These are phyloP conservation scores for Aureobasidium melanogenum DNA, from an alignment of 2,329 filamentous ascomycete genomes.

Conservation along the genomic window DNA sequence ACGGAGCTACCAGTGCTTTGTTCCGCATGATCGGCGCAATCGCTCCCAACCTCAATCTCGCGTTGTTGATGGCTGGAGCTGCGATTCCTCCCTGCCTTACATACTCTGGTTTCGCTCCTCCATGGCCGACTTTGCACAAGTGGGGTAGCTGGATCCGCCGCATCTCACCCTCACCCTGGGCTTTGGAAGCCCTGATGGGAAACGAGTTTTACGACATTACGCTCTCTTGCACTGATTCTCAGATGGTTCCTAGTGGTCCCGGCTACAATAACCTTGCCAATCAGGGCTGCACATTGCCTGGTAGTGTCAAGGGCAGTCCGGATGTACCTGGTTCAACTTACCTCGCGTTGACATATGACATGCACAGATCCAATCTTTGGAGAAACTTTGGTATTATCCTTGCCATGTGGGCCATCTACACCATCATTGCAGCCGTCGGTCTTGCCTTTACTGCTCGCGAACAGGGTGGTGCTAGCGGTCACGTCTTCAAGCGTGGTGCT, in stretches of 20 bases:
- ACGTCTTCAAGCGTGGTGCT: conserved; percentile 12
- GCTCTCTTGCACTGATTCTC: conserved; percentile 47
- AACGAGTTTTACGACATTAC: conserved; percentile 59
- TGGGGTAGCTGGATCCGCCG: conserved; percentile 53
- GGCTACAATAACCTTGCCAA: conserved; percentile 35
- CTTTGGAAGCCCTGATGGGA: conserved; percentile 57
- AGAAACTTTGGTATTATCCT: conserved; percentile 47
- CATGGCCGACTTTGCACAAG: conserved; percentile 52
- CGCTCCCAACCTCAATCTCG: conserved; percentile 10
- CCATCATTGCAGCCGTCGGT: conserved; percentile 15
- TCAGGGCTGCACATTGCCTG: conserved; percentile 52
- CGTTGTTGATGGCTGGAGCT: conserved; percentile 13
- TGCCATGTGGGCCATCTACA: conserved; percentile 35
- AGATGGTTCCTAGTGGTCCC: conserved; percentile 29
- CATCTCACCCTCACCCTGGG: conserved; percentile 55
- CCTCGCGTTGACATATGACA: conserved; percentile 47
- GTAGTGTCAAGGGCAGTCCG: conserved; percentile 44
- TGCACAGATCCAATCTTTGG: conserved; percentile 52
- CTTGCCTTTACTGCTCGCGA: conserved; percentile 10
- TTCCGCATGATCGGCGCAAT: conserved; percentile 12
- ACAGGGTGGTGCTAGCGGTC: conserved; percentile 4
- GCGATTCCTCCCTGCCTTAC: conserved; percentile 32
- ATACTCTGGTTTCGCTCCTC: conserved; percentile 52
- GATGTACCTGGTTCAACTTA: conserved; percentile 47
- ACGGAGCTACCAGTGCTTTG: conserved; percentile 7